Percentiles rank a stretch among this genome's conserved stretches.
phyloP scores from a whole-genome alignment of 345 rosid species.

The Cardamine chenopodiifolia region DNA sequence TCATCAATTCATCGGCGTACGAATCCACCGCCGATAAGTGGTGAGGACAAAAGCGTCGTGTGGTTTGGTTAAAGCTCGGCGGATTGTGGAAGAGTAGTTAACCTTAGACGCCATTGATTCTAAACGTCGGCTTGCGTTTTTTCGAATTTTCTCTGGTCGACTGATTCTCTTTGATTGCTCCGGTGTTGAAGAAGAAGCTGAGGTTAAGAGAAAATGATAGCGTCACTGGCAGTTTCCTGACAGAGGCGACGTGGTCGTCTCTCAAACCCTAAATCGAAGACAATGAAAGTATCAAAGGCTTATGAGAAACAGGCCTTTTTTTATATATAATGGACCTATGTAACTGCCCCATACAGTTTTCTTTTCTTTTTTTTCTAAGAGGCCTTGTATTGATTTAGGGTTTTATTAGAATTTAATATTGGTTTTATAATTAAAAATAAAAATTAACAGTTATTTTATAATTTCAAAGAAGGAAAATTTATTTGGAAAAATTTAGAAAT shows the following conservation, averaged over 20 bases:
- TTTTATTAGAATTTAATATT: too few species aligned
- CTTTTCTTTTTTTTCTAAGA: too few species aligned
- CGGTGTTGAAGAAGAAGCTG: conserved; percentile 1
- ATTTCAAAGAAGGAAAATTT: too few species aligned
- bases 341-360: neutral
- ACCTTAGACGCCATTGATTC: conserved; percentile 67
- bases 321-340: conserved; percentile 3
- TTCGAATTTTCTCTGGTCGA: neutral
- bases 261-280: conserved; percentile 22
- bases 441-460: too few species aligned
- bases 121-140: neutral
- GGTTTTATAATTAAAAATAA: too few species aligned
- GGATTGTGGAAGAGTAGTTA: conserved; percentile 52
- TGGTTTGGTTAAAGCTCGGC: conserved; percentile 43
- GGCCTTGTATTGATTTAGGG: too few species aligned
- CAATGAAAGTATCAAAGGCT: neutral
- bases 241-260: conserved; percentile 35
- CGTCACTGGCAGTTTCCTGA: conserved; percentile 32
- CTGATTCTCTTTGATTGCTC: conserved; percentile 4
- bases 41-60: conserved; percentile 23
- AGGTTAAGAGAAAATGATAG: conserved; percentile 17
- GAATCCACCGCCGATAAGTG: conserved; percentile 40
- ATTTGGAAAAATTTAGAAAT: too few species aligned
- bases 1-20: conserved; percentile 52
- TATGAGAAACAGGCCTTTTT: conserved; percentile 10